Base-by-base conservation (phyloP, 2,329 filamentous ascomycete genomes). In the Colletotrichum graminicola region DNA sequence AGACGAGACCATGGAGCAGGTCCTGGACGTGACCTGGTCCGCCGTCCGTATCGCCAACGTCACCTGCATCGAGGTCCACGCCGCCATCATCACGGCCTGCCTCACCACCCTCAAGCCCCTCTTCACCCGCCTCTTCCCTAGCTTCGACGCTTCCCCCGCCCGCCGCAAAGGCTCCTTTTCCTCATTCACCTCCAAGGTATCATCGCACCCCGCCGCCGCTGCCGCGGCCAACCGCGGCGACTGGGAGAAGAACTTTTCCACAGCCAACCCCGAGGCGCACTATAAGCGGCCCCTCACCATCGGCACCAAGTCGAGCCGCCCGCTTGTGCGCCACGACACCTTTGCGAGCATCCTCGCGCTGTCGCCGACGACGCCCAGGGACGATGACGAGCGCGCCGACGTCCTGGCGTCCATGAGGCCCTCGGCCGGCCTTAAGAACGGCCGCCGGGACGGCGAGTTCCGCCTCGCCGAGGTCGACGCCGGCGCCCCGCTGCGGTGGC, bases 81-180 rank as follows among this genome's bases (percentile, higher is more conserved):
- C 78, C 6, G 78, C 78, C 65, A 80, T 83, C 45, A 74, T 77
- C 11, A 81, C 80, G 67, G 80, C 80, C 47, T 81, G 78, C 73
- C 76, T 80, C 52, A 80, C 80, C 66, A 82, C 80, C 8, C 76
- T 82, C 14, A 82, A 82, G 57, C 81, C 81, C 1, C 76, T 82
- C 18, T 74, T 81, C 39, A 80, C 82, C 41, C 82, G 77, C 43
- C 75, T 79, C 62, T 82, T 83, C 8, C 73, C 73, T 21, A 36
- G 18, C n/a, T 59, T 73, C 55, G 52, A 45, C 32, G 11, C 66
- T 49, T 23, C 54, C 45, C 12, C 26, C n/a, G 21, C 60, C n/a
- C 45, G 43, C n/a, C 41, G 45, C 43, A 39, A 49, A 29, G 63
- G 56, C 41, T 41, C 57, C 34, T 32, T 43, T 12, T 59, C 47